A percentile compares a stretch with the other conserved stretches of the same genome.
Evolutionary conservation across 2,329 filamentous ascomycete species (phyloP).

Genomic region (Aspergillus eucalypticola): DNA sequence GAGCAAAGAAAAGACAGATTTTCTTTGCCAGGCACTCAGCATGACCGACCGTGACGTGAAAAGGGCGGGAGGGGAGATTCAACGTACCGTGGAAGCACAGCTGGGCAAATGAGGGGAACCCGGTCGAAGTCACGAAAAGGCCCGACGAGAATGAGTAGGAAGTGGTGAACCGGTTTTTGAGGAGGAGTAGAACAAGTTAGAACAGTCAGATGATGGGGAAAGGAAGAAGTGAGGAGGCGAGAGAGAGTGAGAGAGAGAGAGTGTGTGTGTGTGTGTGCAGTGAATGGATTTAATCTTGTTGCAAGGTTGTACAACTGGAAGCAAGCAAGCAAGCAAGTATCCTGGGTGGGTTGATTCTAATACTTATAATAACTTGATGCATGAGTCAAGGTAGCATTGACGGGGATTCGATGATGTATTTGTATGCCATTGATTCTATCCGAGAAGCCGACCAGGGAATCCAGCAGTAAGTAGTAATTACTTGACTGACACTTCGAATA

Average conservation of each 20-base stretch:
- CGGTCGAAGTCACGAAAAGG: constrained; percentile 1
- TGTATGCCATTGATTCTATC: not conserved
- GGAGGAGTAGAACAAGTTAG: too few species aligned
- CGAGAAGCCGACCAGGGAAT: too few species aligned
- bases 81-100: constrained; percentile 5
- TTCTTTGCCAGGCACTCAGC: constrained; percentile 5
- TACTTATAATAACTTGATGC: not conserved
- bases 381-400: not conserved
- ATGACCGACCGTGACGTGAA: not conserved
- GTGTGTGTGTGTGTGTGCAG: too few species aligned
- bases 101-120: constrained; percentile 1
- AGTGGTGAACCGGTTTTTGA: not conserved
- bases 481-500: not conserved
- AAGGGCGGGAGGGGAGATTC: not conserved
- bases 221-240: too few species aligned
- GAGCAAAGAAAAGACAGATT: not conserved
- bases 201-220: too few species aligned
- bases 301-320: not conserved
- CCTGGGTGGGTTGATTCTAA: not conserved
- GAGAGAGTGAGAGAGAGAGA: too few species aligned
- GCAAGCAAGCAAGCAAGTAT: not conserved
- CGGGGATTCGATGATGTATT: constrained; percentile 1
- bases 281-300: too few species aligned
- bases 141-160: constrained; percentile 17
- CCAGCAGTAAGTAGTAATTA: not conserved